These are phyloP conservation scores for Fraxinus albicans DNA, from an alignment of 305 asterid genomes.

Conservation along the genomic window DNA sequence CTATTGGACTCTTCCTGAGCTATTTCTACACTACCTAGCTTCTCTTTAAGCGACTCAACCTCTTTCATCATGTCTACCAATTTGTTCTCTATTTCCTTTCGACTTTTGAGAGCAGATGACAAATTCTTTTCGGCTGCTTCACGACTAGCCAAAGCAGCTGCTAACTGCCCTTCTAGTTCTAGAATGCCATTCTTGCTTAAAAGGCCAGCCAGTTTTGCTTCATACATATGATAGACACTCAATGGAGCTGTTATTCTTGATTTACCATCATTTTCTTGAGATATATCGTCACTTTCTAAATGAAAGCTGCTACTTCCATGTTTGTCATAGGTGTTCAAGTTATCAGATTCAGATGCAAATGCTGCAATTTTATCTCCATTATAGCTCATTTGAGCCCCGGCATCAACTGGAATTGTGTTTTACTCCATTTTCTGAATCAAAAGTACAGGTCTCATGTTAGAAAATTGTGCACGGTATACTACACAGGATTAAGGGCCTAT, in stretches of 20 bases:
- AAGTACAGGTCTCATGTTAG: background rate
- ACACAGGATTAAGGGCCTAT: background rate
- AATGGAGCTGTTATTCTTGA: conserved; percentile 51
- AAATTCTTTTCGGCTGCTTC: conserved; percentile 72
- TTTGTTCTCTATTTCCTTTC: conserved; percentile 73
- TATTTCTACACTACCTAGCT: conserved; percentile 62
- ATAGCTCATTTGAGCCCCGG: conserved; percentile 26
- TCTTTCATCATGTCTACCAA: conserved; percentile 66
- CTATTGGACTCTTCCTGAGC: conserved; percentile 92
- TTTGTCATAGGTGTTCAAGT: conserved; percentile 36
- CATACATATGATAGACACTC: conserved; percentile 55
- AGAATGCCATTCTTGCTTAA: conserved; percentile 49
- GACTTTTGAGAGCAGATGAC: conserved; percentile 56
- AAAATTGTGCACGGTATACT: background rate
- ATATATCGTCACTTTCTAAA: conserved; percentile 47
- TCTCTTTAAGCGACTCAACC: conserved; percentile 81
- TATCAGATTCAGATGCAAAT: conserved; percentile 46
- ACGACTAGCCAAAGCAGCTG: conserved; percentile 62
- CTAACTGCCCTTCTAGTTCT: conserved; percentile 69
- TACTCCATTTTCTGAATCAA: conserved; percentile 57
- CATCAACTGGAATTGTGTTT: conserved; percentile 32
- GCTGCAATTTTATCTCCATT: conserved; percentile 45
- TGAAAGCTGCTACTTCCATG: conserved; percentile 54
- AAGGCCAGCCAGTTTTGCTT: conserved; percentile 63
- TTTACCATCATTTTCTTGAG: conserved; percentile 57